A percentile compares a stretch with the other conserved stretches of the same genome.
phyloP scores from a whole-genome alignment of 305 asterid species.

The Fraxinus ornus region DNA sequence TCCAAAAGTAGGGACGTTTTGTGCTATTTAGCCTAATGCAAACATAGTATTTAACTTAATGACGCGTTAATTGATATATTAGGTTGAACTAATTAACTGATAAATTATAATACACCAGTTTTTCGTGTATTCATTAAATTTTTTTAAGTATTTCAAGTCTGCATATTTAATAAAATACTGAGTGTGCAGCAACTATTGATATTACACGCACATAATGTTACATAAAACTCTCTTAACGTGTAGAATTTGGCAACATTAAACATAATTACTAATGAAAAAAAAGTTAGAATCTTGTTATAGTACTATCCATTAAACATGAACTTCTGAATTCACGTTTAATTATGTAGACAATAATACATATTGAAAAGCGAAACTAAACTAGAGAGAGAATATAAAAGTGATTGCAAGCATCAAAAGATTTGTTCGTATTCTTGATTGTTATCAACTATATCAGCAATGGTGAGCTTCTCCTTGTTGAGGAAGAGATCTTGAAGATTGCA shows the following conservation, averaged over 20 bases:
- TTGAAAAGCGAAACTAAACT: not conserved
- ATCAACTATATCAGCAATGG: conserved; percentile 41
- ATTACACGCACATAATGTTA: no score
- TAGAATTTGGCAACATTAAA: no score
- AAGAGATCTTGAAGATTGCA: conserved; percentile 38
- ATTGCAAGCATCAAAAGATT: not conserved
- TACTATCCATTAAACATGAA: not conserved
- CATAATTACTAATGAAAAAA: not conserved
- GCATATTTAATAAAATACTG: no score
- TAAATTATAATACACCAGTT: not conserved
- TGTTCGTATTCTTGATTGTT: not conserved
- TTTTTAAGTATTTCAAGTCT: no score
- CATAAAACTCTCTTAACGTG: no score
- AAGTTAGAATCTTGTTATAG: not conserved
- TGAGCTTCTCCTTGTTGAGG: conserved; percentile 19
- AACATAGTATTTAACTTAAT: no score
- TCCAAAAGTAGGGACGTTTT: no score
- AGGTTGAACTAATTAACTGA: not conserved
- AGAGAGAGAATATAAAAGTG: not conserved
- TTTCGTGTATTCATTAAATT: no score
- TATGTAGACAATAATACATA: not conserved
- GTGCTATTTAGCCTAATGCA: no score
- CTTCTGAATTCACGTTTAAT: not conserved
- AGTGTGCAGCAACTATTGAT: no score
- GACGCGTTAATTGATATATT: not conserved